Evolutionary conservation across 2,329 filamentous ascomycete genomes (phyloP), one percentile per base, ranked within the genome.

Genomic region (Periconia sp.): DNA sequence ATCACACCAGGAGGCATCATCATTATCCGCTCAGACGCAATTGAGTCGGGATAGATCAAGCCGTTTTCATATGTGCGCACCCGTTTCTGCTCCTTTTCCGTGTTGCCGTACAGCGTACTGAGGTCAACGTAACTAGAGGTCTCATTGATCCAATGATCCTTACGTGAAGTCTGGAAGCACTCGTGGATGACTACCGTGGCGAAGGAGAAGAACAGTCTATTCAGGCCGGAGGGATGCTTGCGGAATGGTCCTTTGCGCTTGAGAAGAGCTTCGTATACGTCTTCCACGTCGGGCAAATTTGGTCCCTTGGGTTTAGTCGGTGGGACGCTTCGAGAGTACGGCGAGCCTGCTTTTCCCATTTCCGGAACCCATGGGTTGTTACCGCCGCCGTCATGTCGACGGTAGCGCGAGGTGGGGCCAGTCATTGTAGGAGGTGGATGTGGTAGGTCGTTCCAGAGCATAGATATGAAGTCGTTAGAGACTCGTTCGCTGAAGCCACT

Each of bases 81-180:
- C 6, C 30, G 34, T 18, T 22, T 13, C 53, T 86, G 83, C 59
- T 84, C 80, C 16, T 78, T 75, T 61, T 83, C 79, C 45, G 79
- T 84, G 89, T 72, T 70, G 87, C 81, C 86, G 52, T 89, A 89
- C 2, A 89, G 73, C 0, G 86, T 86, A 0, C 82, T 77, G 3
- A 89, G 72, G 56, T 89, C 86, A 18, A 89, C 77, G 48, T 89
- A 89, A 0, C 85, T 88, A 0, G 85, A 88, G 0, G 83, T 89
- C 81, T 9, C 71, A 71, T 17, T 80, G 78, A 57, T 79, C 80
- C 78, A 82, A 58, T 74, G 76, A 61, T 89, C 81, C 4, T 70
- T 71, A 11, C 80, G 78, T 54, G 78, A 79, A 1, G 84, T 86
- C 38, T 80, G 77, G 64, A 87, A 87, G 33, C 85, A 66, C 57